Evolutionary conservation across 2,329 filamentous ascomycete genomes (phyloP), one percentile per base, ranked within the genome.

Genomic region (Aspergillus flavus): DNA sequence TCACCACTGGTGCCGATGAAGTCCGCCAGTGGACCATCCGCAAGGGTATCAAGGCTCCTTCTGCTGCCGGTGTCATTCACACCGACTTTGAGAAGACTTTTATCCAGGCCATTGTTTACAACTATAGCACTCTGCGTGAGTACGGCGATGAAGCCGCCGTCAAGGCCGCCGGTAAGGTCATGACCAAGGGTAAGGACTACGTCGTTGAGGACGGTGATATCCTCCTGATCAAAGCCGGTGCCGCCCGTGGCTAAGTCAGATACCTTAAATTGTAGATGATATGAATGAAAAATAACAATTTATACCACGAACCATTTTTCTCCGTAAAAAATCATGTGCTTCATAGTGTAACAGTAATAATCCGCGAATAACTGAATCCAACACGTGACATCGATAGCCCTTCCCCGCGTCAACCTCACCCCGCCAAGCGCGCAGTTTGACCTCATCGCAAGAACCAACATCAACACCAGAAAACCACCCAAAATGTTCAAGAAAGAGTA

Each of bases 181-280:
- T 97, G 90, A 98, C 94, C 63, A 99, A 99, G 86, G 95, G 95
- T 76, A 98, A 98, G 84, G 94, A 98, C 58, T 98, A 99, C 78
- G 87, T 81, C 57, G 79, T 83, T 34, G 78, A 82, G 72, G 83
- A 84, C 68, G 82, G 82, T 57, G 82, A 90, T 75, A 87, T 90
- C 71, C 78, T 97, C 70, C 87, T 97, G 73, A 93, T 97, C 86
- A 97, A 97, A 86, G 79, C 78, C 70, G 81, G 80, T 75, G 83
- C 80, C 71, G 80, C 83, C 61, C 84, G 82, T 75, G 72, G 71
- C 67, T 83, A 78, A 68, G 63, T 64, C 53, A 55, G 69, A 32
- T 52, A 50, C n/a, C 7, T 32, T 52, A 32, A 52, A 52, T 52
- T 52, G 48, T 52, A 52, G 48, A 52, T 32, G 48, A 52, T 52